Evolutionary conservation across 495 filamentous ascomycete genomes (phyloP).

Genomic region (Aspergillus cavernicola): DNA sequence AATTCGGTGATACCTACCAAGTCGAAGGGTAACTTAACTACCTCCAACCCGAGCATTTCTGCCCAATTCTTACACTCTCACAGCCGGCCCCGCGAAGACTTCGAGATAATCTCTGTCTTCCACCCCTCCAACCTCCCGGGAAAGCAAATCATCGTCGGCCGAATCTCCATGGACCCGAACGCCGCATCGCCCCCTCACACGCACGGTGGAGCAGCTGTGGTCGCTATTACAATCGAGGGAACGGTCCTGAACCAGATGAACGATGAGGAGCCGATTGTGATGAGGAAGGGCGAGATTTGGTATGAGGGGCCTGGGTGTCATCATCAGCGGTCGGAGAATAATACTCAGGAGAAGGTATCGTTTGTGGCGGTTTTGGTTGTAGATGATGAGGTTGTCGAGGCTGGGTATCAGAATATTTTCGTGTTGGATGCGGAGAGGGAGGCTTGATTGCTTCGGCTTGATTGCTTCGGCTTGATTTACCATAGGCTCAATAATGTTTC

Average conservation of each 20-base stretch:
- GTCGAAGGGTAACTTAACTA: slow-evolving; percentile 8
- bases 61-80: too few species aligned
- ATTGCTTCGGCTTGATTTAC: too few species aligned
- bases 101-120: slow-evolving; percentile 26
- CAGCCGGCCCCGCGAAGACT: slow-evolving; percentile 26
- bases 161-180: slow-evolving; percentile 32
- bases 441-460: neutral
- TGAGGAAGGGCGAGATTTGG: slow-evolving; percentile 25
- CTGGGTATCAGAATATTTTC: slow-evolving; percentile 9
- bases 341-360: slow-evolving; percentile 22
- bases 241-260: slow-evolving; percentile 39
- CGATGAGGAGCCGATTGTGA: slow-evolving; percentile 21
- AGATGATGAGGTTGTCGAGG: slow-evolving; percentile 17
- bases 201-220: slow-evolving; percentile 37
- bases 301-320: slow-evolving; percentile 42
- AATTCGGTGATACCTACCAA: neutral
- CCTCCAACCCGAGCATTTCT: too few species aligned
- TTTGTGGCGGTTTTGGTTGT: slow-evolving; percentile 30
- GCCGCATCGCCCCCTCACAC: slow-evolving; percentile 38
- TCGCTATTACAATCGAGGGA: slow-evolving; percentile 28
- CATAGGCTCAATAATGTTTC: too few species aligned
- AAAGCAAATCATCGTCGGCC: slow-evolving; percentile 29
- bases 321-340: slow-evolving; percentile 34
- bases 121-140: slow-evolving; percentile 33
- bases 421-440: slow-evolving; percentile 10